Evolutionary conservation across 495 filamentous ascomycete species (phyloP), one percentile per base, ranked within the genome.

Genomic region (Neurospora sp.): DNA sequence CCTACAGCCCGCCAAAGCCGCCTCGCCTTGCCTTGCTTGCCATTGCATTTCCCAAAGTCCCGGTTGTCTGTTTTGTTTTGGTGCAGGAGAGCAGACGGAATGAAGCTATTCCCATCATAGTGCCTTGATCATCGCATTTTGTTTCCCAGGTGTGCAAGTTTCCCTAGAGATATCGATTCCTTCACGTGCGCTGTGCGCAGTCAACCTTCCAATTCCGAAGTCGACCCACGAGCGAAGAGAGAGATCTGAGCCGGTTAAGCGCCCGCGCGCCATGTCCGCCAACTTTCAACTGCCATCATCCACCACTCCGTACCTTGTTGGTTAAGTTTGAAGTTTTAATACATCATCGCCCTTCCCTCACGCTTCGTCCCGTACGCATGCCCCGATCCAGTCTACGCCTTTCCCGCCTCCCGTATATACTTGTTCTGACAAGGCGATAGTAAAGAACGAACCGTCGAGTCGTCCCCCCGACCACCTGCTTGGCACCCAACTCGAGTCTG

Each of bases 181-280:
- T 71, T 73, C 37, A 20, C 37, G 70, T 39, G 69, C 72, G 72
- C 72, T 73, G 72, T 54, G 72, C 72, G 72, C 72, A 38, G 38
- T 41, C 20, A 66, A 66, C 54, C 54, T 66, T 66, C 54, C 54
- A 66, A 18, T 66, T 35, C 27, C 54, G 23, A 66, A 35, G 12
- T 66, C 54, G 54, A 37, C 54, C 54, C 54, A 66, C 54, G 54
- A 66, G 54, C 12, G 54, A 66, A 35, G 27, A 62, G 54, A 54
- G 20, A 66, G 54, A 66, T 35, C 54, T 62, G 54, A 66, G 27
- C 54, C 27, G 54, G 54, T 66, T 66, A 66, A 66, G 54, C 54
- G 54, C 54, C 27, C 54, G 54, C 54, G 23, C 23, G 54, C 54
- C 54, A 62, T 62, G 54, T 62, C 23, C 54, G 54, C 54, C 27